These are phyloP conservation scores for Byssoonygena ceratinophila DNA, from an alignment of 2,329 filamentous ascomycete species.

Conservation along the genomic window DNA sequence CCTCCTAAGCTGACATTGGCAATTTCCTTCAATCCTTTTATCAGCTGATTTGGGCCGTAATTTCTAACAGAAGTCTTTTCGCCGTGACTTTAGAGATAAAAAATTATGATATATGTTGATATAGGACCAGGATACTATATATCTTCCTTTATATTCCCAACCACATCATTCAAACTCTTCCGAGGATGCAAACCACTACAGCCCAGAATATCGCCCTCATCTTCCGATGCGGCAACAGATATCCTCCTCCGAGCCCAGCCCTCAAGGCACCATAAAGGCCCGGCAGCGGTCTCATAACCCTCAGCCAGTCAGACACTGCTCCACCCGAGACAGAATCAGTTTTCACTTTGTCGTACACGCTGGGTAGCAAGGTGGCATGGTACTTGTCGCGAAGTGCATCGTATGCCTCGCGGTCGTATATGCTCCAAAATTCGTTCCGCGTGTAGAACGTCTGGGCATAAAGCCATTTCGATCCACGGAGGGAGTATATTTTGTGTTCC, in stretches of 20 bases:
- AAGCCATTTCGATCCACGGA: slow-evolving; percentile 75
- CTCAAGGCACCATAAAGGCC: slow-evolving; percentile 7
- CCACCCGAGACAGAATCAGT: slow-evolving; percentile 7
- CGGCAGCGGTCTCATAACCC: slow-evolving; percentile 1
- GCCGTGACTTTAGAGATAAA: too few relatives aligned
- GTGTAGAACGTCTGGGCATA: slow-evolving; percentile 79
- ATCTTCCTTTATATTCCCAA: neutral
- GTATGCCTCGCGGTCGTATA: slow-evolving; percentile 33
- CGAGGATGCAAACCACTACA: neutral
- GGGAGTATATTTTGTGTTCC: slow-evolving; percentile 56
- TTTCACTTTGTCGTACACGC: slow-evolving; percentile 31
- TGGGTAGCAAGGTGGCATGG: slow-evolving; percentile 27
- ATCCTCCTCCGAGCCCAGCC: neutral
- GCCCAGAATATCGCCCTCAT: neutral
- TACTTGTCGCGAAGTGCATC: slow-evolving; percentile 33
- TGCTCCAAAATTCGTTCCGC: slow-evolving; percentile 42
- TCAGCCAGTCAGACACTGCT: slow-evolving; percentile 4
- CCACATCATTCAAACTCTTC: neutral
- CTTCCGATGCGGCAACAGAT: slow-evolving; percentile 6
- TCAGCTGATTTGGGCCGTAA: too few relatives aligned
- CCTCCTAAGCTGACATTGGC: too few relatives aligned
- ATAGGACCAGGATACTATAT: neutral
- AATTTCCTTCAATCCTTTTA: too few relatives aligned
- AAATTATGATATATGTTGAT: too few relatives aligned
- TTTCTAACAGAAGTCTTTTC: too few relatives aligned